Base-by-base conservation (phyloP, 768 basidiomycete genomes). In the Coprinopsis marcescibilis region DNA sequence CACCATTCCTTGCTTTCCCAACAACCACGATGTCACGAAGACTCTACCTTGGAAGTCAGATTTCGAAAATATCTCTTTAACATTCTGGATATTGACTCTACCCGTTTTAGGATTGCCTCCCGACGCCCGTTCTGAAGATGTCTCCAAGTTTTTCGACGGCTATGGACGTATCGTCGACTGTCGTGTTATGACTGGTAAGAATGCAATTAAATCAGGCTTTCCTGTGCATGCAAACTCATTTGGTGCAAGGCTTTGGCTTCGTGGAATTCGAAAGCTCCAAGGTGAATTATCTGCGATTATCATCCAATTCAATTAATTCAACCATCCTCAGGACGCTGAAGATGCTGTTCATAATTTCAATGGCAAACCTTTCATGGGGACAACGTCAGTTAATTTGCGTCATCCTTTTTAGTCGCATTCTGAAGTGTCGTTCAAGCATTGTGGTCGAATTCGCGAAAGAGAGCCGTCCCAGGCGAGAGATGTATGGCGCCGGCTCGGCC, bases 391-490 rank as follows among this genome's bases (percentile, higher is more conserved):
- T 8, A 20, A 57, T 52, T 26, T 29, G 20, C 13, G 13, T 39
- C 29, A 46, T 29, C 23, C 30, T 6, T 19, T 4, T 33, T 35
- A 11, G 12, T 15, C 15, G 15, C 30, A 40, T 4, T 37, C 13
- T n/a, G n/a, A n/a, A 54, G 12, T 11, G 12, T 48, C 17, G 50
- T 32, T 36, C 3, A 45, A 96, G 94, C 60, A 89, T 99, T 52
- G 87, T 96, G 12, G 92, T 99, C 36, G 91, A 99, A 63, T 92
- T 92, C 59, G 92, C 95, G 6, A 94, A 95, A 65, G 94, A 97
- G 57, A 84, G 83, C 51, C 83, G 90, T 17, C 85, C 86, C 46
- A 84, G 89, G 53, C 79, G 90, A 45, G 90, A 92, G 15, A 65
- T 68, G 13, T 87, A 84, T 55, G 87, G 86, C n/a, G n/a, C 43